Base-by-base conservation (phyloP, 2,329 filamentous ascomycete species). In the Pseudogymnoascus sp. region DNA sequence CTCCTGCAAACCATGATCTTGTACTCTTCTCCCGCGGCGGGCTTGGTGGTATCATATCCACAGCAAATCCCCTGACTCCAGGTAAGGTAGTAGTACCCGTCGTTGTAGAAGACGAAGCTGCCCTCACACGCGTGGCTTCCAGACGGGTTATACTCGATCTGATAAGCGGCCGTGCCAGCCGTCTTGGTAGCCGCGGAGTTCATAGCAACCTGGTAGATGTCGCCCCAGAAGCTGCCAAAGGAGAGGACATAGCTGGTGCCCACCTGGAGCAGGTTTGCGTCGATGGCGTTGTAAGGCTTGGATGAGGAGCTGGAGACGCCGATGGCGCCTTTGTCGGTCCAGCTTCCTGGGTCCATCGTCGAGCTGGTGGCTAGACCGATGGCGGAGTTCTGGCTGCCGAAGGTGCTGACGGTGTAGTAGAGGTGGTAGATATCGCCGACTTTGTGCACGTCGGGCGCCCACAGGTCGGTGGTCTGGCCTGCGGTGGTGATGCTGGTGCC, bases 211-310 rank as follows among this genome's bases (percentile, higher is more conserved):
- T 84, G 81, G 73, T 83, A 87, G 62, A 89, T 77, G 67, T 85
- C 81, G 5, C 74, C 71, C 85, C 85, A 90, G 77, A 88, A 90
- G 11, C 82, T 86, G 20, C 86, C 87, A 64, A 88, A 90, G 62
- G 77, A 82, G 69, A 86, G 72, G 62, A 78, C 77, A 65, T 79
- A 79, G 3, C 62, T 70, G 9, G 70, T 72, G 32, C 72, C 73
- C 2, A 71, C 75, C 12, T 74, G 67, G 63, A 84, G 70, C 2
- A 85, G 69, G 64, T 81, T 82, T 2, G 75, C 71, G 67, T 86
- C 88, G 67, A 90, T 85, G 50, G 81, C 80, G 66, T 85, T 85
- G 73, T 83, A 85, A 4, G 71, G 60, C 62, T 76, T 78, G 18
- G 72, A 65, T 9, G 71, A 60, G 16, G 70, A 62, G 59, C 81